These are phyloP conservation scores for Phaeomoniella chlamydospora DNA, from an alignment of 2,329 filamentous ascomycete species.

Conservation along the genomic window DNA sequence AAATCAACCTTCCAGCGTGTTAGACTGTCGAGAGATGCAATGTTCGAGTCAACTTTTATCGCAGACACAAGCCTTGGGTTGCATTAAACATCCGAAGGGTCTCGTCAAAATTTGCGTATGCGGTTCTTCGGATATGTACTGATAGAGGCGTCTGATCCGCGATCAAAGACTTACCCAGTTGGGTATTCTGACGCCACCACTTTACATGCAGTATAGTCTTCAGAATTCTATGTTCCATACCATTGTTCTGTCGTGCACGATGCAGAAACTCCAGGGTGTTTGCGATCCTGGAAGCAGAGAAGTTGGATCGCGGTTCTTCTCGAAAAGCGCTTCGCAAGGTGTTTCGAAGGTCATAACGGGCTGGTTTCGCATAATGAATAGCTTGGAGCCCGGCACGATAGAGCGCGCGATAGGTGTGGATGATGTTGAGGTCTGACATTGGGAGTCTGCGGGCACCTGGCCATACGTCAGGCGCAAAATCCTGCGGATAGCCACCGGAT, in stretches of 20 bases:
- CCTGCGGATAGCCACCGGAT: too few relatives aligned
- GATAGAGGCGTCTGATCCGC: constrained; percentile 11
- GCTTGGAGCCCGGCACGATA: constrained; percentile 39
- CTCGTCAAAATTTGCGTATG: constrained; percentile 25
- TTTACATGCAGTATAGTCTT: constrained; percentile 27
- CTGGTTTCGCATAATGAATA: constrained; percentile 41
- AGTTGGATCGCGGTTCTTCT: constrained; percentile 18
- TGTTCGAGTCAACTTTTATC: constrained; percentile 6
- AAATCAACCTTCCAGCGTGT: too few relatives aligned
- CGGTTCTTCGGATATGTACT: constrained; percentile 16
- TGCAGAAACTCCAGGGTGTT: constrained; percentile 32
- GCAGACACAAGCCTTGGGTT: constrained; percentile 29
- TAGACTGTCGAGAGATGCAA: neutral
- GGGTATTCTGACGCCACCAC: constrained; percentile 24
- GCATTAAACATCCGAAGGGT: constrained; percentile 32
- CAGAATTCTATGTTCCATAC: constrained; percentile 31
- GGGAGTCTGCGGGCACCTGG: too few relatives aligned
- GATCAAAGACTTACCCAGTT: constrained; percentile 11
- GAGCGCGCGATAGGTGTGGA: constrained; percentile 42
- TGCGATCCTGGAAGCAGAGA: constrained; percentile 22
- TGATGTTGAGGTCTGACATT: constrained; percentile 16
- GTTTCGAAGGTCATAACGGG: constrained; percentile 36
- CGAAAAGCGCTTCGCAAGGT: constrained; percentile 27
- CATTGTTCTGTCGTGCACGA: constrained; percentile 21
- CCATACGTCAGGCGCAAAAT: too few relatives aligned